A percentile compares a stretch with the other conserved stretches of the same genome.
Evolutionary conservation across 2,329 filamentous ascomycete species (phyloP).

Genomic region (Lecanosticta acicola): DNA sequence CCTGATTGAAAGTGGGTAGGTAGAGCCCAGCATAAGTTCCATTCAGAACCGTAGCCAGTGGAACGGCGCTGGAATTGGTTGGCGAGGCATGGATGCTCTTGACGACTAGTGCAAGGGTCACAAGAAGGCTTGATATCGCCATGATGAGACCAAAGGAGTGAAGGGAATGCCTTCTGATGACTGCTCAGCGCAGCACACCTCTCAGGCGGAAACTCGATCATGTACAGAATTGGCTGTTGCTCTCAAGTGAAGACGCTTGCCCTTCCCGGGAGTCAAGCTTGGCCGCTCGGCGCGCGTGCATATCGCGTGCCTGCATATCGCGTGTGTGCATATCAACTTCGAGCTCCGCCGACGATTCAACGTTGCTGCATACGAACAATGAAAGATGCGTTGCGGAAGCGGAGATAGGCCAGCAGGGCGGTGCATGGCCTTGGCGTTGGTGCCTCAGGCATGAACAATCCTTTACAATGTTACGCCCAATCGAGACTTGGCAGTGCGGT

Average conservation of each 20-base stretch:
- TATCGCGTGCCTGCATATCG: no score
- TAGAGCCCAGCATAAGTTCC: constrained; percentile 38
- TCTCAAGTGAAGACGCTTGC: not conserved
- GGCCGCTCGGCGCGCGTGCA: not conserved
- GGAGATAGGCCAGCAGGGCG: not conserved
- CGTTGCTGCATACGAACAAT: not conserved
- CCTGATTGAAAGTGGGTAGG: constrained; percentile 39
- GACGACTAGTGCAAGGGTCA: not conserved
- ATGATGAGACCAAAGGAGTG: not conserved
- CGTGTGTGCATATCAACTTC: no score
- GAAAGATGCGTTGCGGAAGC: not conserved
- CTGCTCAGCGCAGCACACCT: no score
- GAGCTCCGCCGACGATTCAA: no score
- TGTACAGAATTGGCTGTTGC: no score
- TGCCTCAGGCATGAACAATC: not conserved
- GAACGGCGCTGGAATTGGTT: not conserved
- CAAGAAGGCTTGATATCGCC: not conserved
- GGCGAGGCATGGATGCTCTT: not conserved
- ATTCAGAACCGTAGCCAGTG: constrained; percentile 27
- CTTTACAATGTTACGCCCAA: no score
- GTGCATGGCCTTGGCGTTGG: not conserved
- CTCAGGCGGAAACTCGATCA: no score
- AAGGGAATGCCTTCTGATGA: no score
- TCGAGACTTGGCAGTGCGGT: no score
- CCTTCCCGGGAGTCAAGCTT: not conserved